Percentiles rank a stretch among this genome's conserved stretches.
Conservation (phyloP, 805 yeast genomes). For the Lipomyces sp. region DNA sequence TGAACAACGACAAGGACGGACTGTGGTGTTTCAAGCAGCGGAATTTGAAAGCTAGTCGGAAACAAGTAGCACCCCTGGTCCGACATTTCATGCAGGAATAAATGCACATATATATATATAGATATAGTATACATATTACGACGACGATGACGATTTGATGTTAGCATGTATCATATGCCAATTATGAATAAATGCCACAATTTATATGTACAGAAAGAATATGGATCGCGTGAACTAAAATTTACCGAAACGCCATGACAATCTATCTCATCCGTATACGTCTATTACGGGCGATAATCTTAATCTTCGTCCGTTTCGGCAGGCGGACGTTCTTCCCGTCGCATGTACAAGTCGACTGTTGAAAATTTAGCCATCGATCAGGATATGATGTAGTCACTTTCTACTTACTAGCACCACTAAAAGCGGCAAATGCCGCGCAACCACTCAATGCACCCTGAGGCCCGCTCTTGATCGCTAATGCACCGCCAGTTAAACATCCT, state of each 20-base stretch:
- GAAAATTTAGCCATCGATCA: not conserved
- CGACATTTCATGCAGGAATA: conserved; percentile 33
- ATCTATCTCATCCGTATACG: not conserved
- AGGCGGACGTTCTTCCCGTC: conserved; percentile 80
- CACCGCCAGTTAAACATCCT: conserved; percentile 97
- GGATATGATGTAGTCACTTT: not conserved
- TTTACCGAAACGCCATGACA: not conserved
- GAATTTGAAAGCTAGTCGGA: conserved; percentile 71
- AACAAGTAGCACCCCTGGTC: conserved; percentile 78
- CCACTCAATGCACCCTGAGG: conserved; percentile 91
- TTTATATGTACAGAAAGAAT: not conserved
- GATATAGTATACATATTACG: not conserved
- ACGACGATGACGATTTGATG: not conserved
- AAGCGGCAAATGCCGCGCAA: conserved; percentile 97
- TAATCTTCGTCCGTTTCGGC: conserved; percentile 84
- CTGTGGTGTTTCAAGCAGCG: conserved; percentile 51
- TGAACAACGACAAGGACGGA: conserved; percentile 28
- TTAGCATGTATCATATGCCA: not conserved
- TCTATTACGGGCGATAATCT: not conserved
- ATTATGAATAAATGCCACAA: not conserved
- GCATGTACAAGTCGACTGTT: conserved; percentile 74
- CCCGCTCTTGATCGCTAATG: conserved; percentile 87
- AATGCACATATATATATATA: not conserved
- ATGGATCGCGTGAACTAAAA: not conserved
- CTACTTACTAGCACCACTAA: conserved; percentile 68